These are phyloP conservation scores for Cyclocybe cylindracea DNA, from an alignment of 768 basidiomycete genomes.

Conservation along the genomic window DNA sequence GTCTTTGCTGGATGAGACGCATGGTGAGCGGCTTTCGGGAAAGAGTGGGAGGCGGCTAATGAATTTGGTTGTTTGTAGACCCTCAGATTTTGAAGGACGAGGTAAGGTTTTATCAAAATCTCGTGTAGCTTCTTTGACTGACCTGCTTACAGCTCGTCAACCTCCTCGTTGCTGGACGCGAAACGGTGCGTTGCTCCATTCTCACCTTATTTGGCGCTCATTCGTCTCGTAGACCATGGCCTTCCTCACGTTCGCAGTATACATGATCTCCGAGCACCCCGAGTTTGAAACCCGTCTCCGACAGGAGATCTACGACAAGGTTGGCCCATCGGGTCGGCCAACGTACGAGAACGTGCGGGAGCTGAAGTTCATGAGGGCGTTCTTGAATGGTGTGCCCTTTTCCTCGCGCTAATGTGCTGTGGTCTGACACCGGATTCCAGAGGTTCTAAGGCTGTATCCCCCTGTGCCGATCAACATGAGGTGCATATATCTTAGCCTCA, in stretches of 20 bases:
- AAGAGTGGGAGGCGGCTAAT: too few species aligned
- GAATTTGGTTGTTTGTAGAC: too few species aligned
- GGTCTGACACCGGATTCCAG: too few species aligned
- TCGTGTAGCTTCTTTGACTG: not conserved
- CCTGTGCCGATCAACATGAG: too few species aligned
- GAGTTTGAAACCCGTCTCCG: conserved; percentile 33
- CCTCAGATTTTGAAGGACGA: conserved; percentile 40
- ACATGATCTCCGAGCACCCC: conserved; percentile 42
- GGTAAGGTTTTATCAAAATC: conserved; percentile 3
- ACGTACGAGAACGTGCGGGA: conserved; percentile 43
- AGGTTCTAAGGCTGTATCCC: conserved; percentile 39
- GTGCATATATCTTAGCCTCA: too few species aligned
- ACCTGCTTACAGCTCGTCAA: conserved; percentile 31
- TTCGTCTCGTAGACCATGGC: conserved; percentile 30
- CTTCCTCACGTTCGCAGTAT: conserved; percentile 38
- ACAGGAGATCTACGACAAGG: conserved; percentile 35
- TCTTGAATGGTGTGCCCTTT: too few species aligned
- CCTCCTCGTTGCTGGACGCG: conserved; percentile 54
- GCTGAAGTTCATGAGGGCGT: conserved; percentile 35
- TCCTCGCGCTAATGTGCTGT: too few species aligned
- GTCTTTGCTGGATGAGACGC: too few species aligned
- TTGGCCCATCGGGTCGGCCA: conserved; percentile 36
- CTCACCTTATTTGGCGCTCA: not conserved
- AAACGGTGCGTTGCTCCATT: conserved; percentile 39
- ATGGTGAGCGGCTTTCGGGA: too few species aligned